Evolutionary conservation across 2,329 filamentous ascomycete genomes (phyloP), one percentile per base, ranked within the genome.

Genomic region (Elsinoe australis): DNA sequence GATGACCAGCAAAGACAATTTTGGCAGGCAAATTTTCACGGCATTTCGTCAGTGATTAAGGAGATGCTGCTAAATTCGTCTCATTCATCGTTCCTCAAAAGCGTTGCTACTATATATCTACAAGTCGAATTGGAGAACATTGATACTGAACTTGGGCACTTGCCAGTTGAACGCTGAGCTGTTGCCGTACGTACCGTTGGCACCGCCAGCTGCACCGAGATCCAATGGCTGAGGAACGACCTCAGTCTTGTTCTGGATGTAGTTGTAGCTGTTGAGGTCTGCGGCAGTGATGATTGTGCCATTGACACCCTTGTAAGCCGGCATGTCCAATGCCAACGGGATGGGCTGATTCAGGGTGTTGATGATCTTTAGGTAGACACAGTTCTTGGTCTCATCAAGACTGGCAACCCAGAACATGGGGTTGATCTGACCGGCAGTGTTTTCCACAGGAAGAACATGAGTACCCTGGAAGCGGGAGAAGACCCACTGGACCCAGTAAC

Each of bases 401-500:
- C 55, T 57, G 15, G 58, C 56, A 7, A 54, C 56, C 61, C 61
- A 63, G 51, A 54, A 62, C 14, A 62, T 36, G 9, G 60, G 60
- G 47, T 61, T 58, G 47, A 61, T 56, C 36, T 58, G 50, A 9
- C 59, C 62, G 28, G 50, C 53, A 10, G 53, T 55, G 36, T 56
- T 57, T 10, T 44, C 53, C 12, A 60, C 54, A 4, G 62, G 61
- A 21, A 65, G 42, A 2, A 56, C 62, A 32, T 61, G 54, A 1
- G 56, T 55, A 3, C 62, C 62, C 10, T 53, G 52, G 38, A 56
- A 59, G 12, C 53, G 55, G 1, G 55, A 53, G 41, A 64, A 62
- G 14, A 64, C 51, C 53, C 56, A 53, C 24, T 62, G 61, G 33
- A 59, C 53, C 52, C 61, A 61, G 46, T 61, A 63, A 28, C 58